Conservation (phyloP, 257 asterid species). For the Cinchona pubescens region DNA sequence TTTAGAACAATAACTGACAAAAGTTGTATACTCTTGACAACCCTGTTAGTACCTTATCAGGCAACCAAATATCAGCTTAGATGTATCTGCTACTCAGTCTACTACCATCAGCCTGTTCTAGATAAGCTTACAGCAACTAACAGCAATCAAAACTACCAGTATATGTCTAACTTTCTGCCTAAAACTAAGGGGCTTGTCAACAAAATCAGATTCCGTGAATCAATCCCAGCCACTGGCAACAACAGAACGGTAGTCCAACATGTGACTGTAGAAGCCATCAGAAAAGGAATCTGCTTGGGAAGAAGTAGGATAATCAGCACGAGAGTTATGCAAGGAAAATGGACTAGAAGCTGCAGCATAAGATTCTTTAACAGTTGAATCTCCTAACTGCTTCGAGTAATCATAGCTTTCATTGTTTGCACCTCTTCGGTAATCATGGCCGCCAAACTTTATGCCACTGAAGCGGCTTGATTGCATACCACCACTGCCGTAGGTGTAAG, state of each 20-base stretch:
- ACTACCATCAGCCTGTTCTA: constrained; percentile 2
- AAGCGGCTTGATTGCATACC: constrained; percentile 22
- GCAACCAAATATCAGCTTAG: background rate
- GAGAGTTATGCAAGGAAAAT: constrained; percentile 3
- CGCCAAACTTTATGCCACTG: constrained; percentile 30
- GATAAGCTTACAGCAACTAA: background rate
- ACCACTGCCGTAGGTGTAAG: constrained; percentile 19
- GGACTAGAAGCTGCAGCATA: constrained; percentile 20
- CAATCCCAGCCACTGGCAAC: constrained; percentile 48
- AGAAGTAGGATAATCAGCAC: constrained; percentile 9
- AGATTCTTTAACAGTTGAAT: constrained; percentile 1
- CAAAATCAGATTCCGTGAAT: constrained; percentile 4
- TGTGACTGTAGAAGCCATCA: constrained; percentile 14
- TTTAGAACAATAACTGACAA: too few relatives aligned
- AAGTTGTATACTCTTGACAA: too few relatives aligned
- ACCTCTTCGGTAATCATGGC: constrained; percentile 27
- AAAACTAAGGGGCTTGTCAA: constrained; percentile 10
- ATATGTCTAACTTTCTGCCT: constrained; percentile 6
- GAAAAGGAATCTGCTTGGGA: constrained; percentile 11
- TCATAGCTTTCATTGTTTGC: constrained; percentile 13
- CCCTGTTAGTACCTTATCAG: background rate
- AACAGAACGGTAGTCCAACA: constrained; percentile 19
- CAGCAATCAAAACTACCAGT: constrained; percentile 2
- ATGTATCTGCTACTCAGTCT: background rate
- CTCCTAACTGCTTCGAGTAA: constrained; percentile 24